Base-by-base conservation (phyloP, 495 filamentous ascomycete species). In the Baudoinia panamericana region DNA sequence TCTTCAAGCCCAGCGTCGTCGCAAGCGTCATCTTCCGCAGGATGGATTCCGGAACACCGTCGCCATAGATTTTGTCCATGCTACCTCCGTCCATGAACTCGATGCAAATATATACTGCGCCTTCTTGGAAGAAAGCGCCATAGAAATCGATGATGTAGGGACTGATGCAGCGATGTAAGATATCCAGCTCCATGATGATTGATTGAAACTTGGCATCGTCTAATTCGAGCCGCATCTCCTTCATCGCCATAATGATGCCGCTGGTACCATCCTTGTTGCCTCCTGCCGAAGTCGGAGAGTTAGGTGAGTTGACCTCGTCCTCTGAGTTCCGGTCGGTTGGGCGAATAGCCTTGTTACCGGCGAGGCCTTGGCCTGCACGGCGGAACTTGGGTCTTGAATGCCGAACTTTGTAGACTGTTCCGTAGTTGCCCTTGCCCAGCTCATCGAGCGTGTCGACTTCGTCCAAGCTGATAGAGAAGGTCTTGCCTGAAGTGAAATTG, bases 31-130 rank as follows among this genome's bases (percentile, higher is more conserved):
- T 84, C 56, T 95, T 95, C 29, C 84, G 79, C 29, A 99, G 66
- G 5, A 96, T 75, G 37, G 70, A 72, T 55, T 99, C 90, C 1
- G 90, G 83, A 34, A 99, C 76, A 22, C 90, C 90, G 39, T 84
- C 84, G n/a, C 73, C 76, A 59, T 99, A 99, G 13, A 96, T 62
- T 53, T 94, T 94, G 63, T 99, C 90, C 53, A 96, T 84, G 27
- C 86, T 94, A n/a, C 90, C 90, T 38, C 92, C 90, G 62, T 99
- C 86, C 90, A 99, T 99, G 56, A 82, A 94, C 58, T 99, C 90
- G 58, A 99, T 92, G 63, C 90, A 99, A 60, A 99, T 96, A 57
- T 96, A 99, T 4, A 99, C 90, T 1, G 90, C 87, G 16, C 90
- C 90, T 65, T 99, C 90, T 60, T 99, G 90, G 66, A 93, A 99